Percentiles rank a stretch among this genome's conserved stretches.
Conservation (phyloP, 257 asterid genomes). For the Forsythia viridissima region DNA sequence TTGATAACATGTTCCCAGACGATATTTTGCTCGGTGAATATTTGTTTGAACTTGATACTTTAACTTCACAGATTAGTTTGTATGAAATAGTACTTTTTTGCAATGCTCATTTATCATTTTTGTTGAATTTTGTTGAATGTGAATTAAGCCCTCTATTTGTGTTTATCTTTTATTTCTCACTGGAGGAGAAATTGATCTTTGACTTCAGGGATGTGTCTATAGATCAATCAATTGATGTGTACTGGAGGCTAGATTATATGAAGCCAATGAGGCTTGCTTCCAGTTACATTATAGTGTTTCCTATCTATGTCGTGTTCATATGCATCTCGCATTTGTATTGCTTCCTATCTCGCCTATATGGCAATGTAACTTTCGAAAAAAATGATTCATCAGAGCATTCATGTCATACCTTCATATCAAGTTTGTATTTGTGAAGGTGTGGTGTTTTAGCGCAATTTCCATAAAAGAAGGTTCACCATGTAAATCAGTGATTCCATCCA, state of each 20-base stretch:
- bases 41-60: not conserved
- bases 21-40: not conserved
- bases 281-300: too few species aligned
- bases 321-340: not conserved
- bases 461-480: too few species aligned
- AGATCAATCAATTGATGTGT: not conserved
- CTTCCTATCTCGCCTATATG: not conserved
- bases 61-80: not conserved
- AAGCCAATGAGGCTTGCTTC: not conserved
- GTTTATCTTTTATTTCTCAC: not conserved
- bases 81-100: not conserved
- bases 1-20: slow-evolving; percentile 6
- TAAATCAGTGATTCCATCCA: too few species aligned
- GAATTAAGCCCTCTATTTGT: not conserved
- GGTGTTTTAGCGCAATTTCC: too few species aligned
- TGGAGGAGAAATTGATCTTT: not conserved
- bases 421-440: not conserved
- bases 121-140: too few species aligned
- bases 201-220: not conserved
- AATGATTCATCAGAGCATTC: not conserved
- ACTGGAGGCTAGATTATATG: too few species aligned
- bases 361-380: too few species aligned
- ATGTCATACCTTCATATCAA: not conserved
- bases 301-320: not conserved
- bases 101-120: not conserved